A percentile compares a stretch with the other conserved stretches of the same genome.
phyloP scores from a whole-genome alignment of 345 rosid species.

The Geranium brycei region DNA sequence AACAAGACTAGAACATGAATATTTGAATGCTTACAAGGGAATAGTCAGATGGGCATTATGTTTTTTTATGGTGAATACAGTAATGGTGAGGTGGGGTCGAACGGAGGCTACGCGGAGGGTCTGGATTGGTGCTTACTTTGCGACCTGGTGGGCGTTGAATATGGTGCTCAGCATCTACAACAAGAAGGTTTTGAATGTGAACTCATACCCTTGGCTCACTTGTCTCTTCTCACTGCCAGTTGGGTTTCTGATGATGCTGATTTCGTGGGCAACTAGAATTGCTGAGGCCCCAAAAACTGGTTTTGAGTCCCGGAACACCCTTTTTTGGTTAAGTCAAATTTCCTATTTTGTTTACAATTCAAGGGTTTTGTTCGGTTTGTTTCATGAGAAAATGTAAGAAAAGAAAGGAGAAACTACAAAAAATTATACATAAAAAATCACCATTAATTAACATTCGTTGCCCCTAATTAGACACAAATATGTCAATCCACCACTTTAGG shows the following conservation, averaged over 20 bases:
- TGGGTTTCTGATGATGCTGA: constrained; percentile 77
- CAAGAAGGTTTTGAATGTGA: constrained; percentile 90
- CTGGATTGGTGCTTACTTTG: constrained; percentile 70
- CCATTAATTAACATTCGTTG: no score
- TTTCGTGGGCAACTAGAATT: constrained; percentile 71
- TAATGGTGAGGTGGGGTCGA: constrained; percentile 14
- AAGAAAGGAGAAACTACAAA: no score
- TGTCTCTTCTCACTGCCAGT: constrained; percentile 85
- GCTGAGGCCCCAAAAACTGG: constrained; percentile 72
- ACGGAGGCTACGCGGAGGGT: constrained; percentile 26
- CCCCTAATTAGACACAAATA: no score
- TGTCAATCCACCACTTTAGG: no score
- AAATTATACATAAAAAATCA: no score
- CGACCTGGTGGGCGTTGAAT: constrained; percentile 95
- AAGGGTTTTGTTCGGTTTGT: background rate
- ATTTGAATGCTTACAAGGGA: no score
- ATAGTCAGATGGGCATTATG: no score
- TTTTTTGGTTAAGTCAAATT: constrained; percentile 58
- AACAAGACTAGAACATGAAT: no score
- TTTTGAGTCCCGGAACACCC: constrained; percentile 71
- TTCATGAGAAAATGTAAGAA: background rate
- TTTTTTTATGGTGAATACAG: no score
- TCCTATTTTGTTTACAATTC: background rate
- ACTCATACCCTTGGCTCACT: constrained; percentile 92
- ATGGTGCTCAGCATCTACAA: constrained; percentile 90